These are phyloP conservation scores for Tylopilus subfusipes DNA, from an alignment of 768 basidiomycete genomes.

Conservation along the genomic window DNA sequence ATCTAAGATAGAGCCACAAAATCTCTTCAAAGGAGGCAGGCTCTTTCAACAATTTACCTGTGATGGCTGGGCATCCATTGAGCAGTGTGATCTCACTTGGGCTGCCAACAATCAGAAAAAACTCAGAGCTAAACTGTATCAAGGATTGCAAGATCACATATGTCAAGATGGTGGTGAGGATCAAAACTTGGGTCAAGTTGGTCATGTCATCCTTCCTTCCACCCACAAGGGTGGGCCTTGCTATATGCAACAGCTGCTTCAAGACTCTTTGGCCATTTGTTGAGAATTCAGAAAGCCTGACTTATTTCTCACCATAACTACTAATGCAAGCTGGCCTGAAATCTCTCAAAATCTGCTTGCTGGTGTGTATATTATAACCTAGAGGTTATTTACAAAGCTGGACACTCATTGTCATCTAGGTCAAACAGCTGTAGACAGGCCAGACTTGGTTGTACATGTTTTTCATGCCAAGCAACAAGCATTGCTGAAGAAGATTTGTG, in stretches of 20 bases:
- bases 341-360: too few relatives aligned
- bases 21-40: constrained; percentile 34
- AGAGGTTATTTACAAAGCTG: too few relatives aligned
- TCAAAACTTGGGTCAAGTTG: constrained; percentile 30
- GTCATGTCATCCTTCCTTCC: constrained; percentile 37
- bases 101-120: constrained; percentile 31
- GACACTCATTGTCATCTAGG: constrained; percentile 39
- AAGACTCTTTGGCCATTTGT: too few relatives aligned
- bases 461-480: constrained; percentile 43
- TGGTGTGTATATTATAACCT: too few relatives aligned
- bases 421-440: constrained; percentile 39
- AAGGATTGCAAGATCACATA: constrained; percentile 35
- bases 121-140: constrained; percentile 34
- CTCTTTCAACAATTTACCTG: constrained; percentile 45
- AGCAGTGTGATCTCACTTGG: constrained; percentile 39
- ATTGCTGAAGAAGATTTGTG: constrained; percentile 34
- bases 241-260: too few relatives aligned
- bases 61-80: constrained; percentile 45
- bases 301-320: too few relatives aligned
- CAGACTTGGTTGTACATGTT: constrained; percentile 45
- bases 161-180: constrained; percentile 7
- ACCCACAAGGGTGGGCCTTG: constrained; percentile 40
- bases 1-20: constrained; percentile 6
- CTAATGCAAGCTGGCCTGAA: too few relatives aligned
- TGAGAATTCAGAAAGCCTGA: too few relatives aligned